Base-by-base conservation (phyloP, 257 asterid species). In the Paraleonurus japonicus region DNA sequence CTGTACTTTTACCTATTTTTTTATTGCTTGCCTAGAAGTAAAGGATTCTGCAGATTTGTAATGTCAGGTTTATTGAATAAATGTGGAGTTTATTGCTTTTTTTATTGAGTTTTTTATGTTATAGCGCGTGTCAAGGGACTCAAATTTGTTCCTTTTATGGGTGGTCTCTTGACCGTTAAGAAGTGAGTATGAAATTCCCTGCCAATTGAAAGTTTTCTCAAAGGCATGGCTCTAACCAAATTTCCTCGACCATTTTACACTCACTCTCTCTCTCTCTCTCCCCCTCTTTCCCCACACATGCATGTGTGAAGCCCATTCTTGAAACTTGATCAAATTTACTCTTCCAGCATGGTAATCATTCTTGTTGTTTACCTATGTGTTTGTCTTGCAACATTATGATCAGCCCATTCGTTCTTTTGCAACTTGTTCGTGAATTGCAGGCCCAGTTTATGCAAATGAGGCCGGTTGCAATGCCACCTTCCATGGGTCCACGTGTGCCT, bases 401-500 rank as follows among this genome's bases (percentile, higher is more conserved):
- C 54, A 15, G 4, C 22, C 12, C 2, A 9, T 22, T 4, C 23
- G n/a, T 2, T 54, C 61, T 24, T 27, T 58, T 26, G 15, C 51
- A 71, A 26, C 39, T 51, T 28, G 47, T 55, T 0, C 3, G 24
- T 26, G 7, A 59, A 35, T 69, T 73, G 27, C 15, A 92, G 96
- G 95, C 90, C 26, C 95, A 92, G 50, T 92, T 89, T 78, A 73
- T 88, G 12, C 90, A 86, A 35, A 70, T 82, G 89, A 86, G 96
- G 80, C 95, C 97, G 0, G 86, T 85, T 66, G 85, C 90, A 8
- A 81, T 91, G 74, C 77, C 81, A 26, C 85, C 92, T 32, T 53
- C 92, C 0, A 81, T 91, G 73, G 87, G 88, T 70, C 96, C 97
- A 6, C 89, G 97, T 2, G 81, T 89, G 92, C 91, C 97, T 5